Evolutionary conservation across 1,284 basidiomycete genomes (phyloP).

Genomic region (Ceratobasidium papillatum): DNA sequence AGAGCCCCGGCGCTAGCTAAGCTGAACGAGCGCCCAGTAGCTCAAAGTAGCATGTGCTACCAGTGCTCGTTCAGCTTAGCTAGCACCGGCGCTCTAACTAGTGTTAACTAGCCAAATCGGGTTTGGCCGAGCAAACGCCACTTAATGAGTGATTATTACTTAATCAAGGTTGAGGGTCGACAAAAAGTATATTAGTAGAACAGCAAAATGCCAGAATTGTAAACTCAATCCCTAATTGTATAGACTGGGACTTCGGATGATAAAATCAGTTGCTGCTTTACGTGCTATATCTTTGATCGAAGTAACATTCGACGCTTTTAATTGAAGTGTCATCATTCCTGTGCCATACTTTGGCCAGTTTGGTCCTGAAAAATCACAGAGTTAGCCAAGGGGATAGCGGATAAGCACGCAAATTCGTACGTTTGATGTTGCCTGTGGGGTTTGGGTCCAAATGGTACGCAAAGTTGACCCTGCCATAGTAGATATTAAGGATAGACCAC

Average conservation of each 20-base stretch:
- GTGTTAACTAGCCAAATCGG: too few species aligned
- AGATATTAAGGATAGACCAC: neutral
- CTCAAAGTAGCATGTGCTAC: too few species aligned
- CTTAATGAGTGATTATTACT: too few species aligned
- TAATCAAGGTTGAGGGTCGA: too few species aligned
- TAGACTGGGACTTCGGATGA: neutral
- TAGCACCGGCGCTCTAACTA: too few species aligned
- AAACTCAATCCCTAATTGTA: too few species aligned
- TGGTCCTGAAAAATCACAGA: neutral
- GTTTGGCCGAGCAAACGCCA: too few species aligned
- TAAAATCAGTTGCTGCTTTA: neutral
- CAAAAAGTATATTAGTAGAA: too few species aligned
- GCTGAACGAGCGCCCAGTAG: too few species aligned
- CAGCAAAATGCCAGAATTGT: too few species aligned
- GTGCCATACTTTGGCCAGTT: constrained; percentile 3
- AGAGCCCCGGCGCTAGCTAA: too few species aligned
- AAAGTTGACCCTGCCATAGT: constrained; percentile 7
- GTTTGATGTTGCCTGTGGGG: neutral
- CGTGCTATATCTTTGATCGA: neutral
- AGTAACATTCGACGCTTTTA: constrained; percentile 6
- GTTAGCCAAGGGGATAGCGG: neutral
- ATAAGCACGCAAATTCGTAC: neutral
- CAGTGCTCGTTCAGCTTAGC: too few species aligned
- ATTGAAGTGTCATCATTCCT: neutral
- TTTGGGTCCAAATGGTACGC: constrained; percentile 27